Evolutionary conservation across 129 eudicot genomes (phyloP), one percentile per base, ranked within the genome.

Genomic region (Pseudognaphalium luteoalbum): DNA sequence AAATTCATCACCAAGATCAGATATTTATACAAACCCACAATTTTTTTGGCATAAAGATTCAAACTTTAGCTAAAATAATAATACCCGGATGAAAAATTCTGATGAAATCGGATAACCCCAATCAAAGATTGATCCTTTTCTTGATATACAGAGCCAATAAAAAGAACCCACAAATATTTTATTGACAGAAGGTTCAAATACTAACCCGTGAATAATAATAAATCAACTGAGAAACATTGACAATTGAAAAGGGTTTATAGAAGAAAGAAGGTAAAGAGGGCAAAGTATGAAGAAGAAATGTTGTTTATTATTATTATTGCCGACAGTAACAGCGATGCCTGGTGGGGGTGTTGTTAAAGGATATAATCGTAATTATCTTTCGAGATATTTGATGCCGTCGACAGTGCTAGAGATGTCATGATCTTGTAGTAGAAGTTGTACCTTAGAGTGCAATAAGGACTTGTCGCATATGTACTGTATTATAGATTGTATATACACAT

Each of bases 351-450:
- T 19, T 35, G 7, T 52, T 63, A 56, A 60, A 51, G 74, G 78
- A 15, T 72, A 66, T 51, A 72, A 64, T 72, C 35, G 73, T 50
- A 72, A 72, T 65, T 5, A 41, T 6, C 1, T 37, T 28, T 30
- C 28, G 56, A 79, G 74, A 76, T 66, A 56, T 80, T 56, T 73
- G 54, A 44, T 74, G 75, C 56, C 83, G 83, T 67, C 77, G 79
- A 80, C 41, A 17, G 71, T 71, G 58, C 57, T 25, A 19, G 21
- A 52, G 60, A 72, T 72, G 74, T 79, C 74, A 15, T 78, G 51
- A 65, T 65, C 20, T 64, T 74, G 71, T 21, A 37, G 58, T 25
- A 16, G 42, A 3, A 5, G 22, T 41, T 58, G 75, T 34, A 76
- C 65, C 5, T 29, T 42, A 21, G 2, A 32, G n/a, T 37, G 72